A percentile compares a stretch with the other conserved stretches of the same genome.
Conservation (phyloP, 345 rosid genomes). For the Citrus glauca region DNA sequence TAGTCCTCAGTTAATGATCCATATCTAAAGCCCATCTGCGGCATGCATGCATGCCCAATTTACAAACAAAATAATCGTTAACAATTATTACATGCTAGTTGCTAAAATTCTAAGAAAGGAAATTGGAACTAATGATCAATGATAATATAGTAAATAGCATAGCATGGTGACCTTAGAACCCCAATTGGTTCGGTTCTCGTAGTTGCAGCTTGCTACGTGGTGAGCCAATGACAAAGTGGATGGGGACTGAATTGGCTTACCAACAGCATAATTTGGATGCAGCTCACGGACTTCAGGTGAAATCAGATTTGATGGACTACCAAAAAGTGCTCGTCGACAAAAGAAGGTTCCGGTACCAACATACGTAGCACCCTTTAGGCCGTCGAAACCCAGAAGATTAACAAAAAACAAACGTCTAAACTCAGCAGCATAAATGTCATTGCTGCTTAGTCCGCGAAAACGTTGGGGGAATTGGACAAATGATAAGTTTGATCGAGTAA, state of each 20-base stretch:
- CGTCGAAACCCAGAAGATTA: constrained; percentile 46
- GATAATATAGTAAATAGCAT: too few species aligned
- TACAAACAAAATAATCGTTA: background rate
- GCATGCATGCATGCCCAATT: constrained; percentile 27
- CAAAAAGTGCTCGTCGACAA: constrained; percentile 49
- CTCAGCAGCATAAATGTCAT: constrained; percentile 54
- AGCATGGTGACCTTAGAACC: constrained; percentile 46
- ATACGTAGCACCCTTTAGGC: constrained; percentile 41
- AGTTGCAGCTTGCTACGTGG: constrained; percentile 47
- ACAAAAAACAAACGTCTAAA: constrained; percentile 33
- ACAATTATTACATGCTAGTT: too few species aligned
- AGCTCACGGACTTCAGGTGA: constrained; percentile 36
- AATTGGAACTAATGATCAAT: too few species aligned
- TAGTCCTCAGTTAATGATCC: constrained; percentile 75
- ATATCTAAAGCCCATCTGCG: constrained; percentile 61
- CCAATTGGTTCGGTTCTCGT: constrained; percentile 56
- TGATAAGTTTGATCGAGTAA: constrained; percentile 17
- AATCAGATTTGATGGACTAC: constrained; percentile 28
- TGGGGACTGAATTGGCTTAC: constrained; percentile 26
- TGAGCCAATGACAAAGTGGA: constrained; percentile 38
- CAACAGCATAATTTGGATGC: constrained; percentile 16
- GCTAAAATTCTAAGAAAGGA: too few species aligned
- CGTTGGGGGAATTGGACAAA: constrained; percentile 74
- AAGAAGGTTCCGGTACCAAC: constrained; percentile 71
- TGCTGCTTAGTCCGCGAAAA: constrained; percentile 40